Conservation (phyloP, 1,139 yeast species). For the Candida albicans region DNA sequence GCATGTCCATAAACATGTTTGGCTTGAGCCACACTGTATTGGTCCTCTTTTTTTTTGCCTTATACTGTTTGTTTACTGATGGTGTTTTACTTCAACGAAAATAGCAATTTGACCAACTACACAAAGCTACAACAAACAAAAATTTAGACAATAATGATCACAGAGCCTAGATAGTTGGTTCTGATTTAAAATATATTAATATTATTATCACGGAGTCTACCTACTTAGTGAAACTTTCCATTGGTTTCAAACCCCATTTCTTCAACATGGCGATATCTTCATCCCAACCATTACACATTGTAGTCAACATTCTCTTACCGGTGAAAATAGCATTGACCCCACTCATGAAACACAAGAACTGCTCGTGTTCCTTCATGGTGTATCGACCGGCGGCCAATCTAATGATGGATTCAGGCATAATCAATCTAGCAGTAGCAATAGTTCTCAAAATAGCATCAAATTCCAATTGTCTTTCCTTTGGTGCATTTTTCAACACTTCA, state of each 20-base stretch:
- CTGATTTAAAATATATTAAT: too few relatives aligned
- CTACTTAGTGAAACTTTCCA: conserved; percentile 42
- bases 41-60: too few relatives aligned
- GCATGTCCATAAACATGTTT: too few relatives aligned
- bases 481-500: conserved; percentile 46
- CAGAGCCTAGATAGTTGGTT: too few relatives aligned
- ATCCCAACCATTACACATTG: conserved; percentile 85
- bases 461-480: conserved; percentile 40
- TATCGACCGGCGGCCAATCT: conserved; percentile 81
- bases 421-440: conserved; percentile 70
- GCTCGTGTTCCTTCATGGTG: conserved; percentile 78
- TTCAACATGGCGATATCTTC: conserved; percentile 68
- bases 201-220: too few relatives aligned
- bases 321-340: conserved; percentile 83
- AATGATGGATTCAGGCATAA: conserved; percentile 72
- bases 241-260: conserved; percentile 72
- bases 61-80: too few relatives aligned
- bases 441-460: conserved; percentile 68
- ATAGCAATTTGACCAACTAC: too few relatives aligned
- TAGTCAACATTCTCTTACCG: conserved; percentile 78
- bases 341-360: conserved; percentile 71
- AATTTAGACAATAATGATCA: too few relatives aligned
- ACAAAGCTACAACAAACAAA: too few relatives aligned
- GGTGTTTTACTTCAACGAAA: too few relatives aligned
- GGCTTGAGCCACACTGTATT: too few relatives aligned